A percentile compares a stretch with the other conserved stretches of the same genome.
These are phyloP conservation scores for Tricholoma flavovirens DNA, from an alignment of 768 basidiomycete species.

Conservation along the genomic window DNA sequence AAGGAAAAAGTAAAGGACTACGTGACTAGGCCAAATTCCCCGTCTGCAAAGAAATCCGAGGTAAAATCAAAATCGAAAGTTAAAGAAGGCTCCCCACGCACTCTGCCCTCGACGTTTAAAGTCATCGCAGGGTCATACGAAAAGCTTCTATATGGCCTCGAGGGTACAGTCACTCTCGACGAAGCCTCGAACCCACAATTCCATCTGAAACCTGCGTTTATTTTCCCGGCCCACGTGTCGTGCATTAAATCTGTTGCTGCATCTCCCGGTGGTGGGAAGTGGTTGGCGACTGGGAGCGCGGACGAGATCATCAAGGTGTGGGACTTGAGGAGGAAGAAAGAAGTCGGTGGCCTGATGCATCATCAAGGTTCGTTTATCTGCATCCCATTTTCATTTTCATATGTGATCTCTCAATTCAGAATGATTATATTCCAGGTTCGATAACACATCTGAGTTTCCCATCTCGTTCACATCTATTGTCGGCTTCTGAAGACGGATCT, in stretches of 20 bases:
- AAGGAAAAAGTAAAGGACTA: not conserved
- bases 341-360: constrained; percentile 92
- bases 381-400: not conserved
- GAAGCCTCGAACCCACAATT: constrained; percentile 25
- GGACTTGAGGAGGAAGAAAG: constrained; percentile 88
- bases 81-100: constrained; percentile 4
- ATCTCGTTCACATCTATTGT: constrained; percentile 82
- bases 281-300: constrained; percentile 92
- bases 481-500: constrained; percentile 90
- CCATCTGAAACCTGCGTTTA: constrained; percentile 75
- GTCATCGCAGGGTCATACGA: constrained; percentile 93
- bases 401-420: not conserved
- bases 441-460: constrained; percentile 87
- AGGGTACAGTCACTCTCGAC: constrained; percentile 47
- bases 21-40: not conserved
- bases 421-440: constrained; percentile 52
- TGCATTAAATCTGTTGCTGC: constrained; percentile 89
- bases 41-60: constrained; percentile 5
- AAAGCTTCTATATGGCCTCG: constrained; percentile 88
- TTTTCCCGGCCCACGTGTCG: constrained; percentile 95
- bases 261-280: constrained; percentile 86
- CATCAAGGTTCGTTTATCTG: constrained; percentile 66
- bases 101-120: constrained; percentile 65
- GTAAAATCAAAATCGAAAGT: constrained; percentile 16
- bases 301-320: constrained; percentile 97